Base-by-base conservation (phyloP, 805 yeast species). In the Isabelozyma pseudorhagii region DNA sequence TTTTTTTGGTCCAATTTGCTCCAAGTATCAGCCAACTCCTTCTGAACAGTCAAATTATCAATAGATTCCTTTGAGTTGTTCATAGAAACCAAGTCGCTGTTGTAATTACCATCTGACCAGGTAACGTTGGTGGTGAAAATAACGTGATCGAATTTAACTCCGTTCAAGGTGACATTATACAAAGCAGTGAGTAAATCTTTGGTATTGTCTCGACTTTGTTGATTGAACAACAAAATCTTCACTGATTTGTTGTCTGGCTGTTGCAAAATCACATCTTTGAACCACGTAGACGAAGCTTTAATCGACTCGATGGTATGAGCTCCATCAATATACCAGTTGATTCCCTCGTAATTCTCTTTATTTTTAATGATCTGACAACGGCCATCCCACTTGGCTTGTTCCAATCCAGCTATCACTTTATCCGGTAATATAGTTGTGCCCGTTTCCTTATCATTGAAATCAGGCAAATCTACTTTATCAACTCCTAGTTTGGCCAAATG, bases 271-370 rank as follows among this genome's bases (percentile, higher is more conserved):
- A 56, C 66, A 13, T 49, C 47, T 42, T 67, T 68, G 58, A 86
- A 89, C 99, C 99, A 94, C 8, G 68, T 69, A 0, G 93, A 78
- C 0, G 97, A 88, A n/a, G 84, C 96, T 29, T 75, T 75, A 21
- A 96, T 80, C 51, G 97, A 88, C 60, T 94, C 99, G 43, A 79
- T 71, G 0, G 99, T 94, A 60, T 94, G 99, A 0, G 99, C 98
- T 15, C 99, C 99, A 69, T 94, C 99, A 13, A 93, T 69, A 54
- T 71, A 84, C 96, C 97, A 94, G n/a, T 78, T 80, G 14, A 85
- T 68, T 3, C 68, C 64, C 40, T 64, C 70, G 52, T 56, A 68
- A 2, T 64, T 71, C 21, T 72, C 70, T 13, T 70, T 67, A 25
- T 73, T 72, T 21, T 71, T 77, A 29, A 89, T 67, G 1, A 82